A percentile compares a stretch with the other conserved stretches of the same genome.
Conservation (phyloP, 108 stramenopile species). For the Discostella stelligeroides region DNA sequence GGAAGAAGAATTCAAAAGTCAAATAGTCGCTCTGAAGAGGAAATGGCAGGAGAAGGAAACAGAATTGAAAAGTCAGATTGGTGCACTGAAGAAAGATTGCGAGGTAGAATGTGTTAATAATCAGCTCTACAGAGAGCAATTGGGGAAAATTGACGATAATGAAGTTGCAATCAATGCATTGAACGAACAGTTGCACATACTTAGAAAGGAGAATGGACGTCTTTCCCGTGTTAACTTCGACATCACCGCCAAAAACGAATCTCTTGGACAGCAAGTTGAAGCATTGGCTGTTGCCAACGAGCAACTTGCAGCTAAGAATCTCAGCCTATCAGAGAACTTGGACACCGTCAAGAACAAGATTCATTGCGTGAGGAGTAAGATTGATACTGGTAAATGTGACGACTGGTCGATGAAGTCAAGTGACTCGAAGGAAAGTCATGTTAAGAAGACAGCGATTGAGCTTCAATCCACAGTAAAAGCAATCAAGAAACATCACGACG, state of each 20-base stretch:
- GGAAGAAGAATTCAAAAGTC: no score
- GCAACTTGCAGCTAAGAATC: background rate
- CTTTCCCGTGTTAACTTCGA: slow-evolving; percentile 13
- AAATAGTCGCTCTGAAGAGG: slow-evolving; percentile 4
- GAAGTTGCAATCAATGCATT: slow-evolving; percentile 14
- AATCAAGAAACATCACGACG: slow-evolving; percentile 42
- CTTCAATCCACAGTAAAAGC: slow-evolving; percentile 35
- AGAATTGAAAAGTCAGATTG: slow-evolving; percentile 29
- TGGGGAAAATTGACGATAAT: slow-evolving; percentile 35
- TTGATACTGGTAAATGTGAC: slow-evolving; percentile 14
- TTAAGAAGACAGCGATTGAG: slow-evolving; percentile 42
- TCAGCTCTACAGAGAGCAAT: slow-evolving; percentile 28
- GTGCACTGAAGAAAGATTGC: slow-evolving; percentile 31
- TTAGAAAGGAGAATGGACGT: background rate
- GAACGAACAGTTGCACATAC: slow-evolving; percentile 8
- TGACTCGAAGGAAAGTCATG: slow-evolving; percentile 7
- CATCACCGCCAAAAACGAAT: slow-evolving; percentile 6
- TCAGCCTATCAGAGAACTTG: slow-evolving; percentile 15
- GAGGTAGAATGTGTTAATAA: slow-evolving; percentile 5
- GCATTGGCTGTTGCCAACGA: slow-evolving; percentile 8
- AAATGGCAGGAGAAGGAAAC: slow-evolving; percentile 8
- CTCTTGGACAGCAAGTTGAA: background rate
- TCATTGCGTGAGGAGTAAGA: background rate
- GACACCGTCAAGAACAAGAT: slow-evolving; percentile 7
- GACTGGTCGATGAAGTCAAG: slow-evolving; percentile 32